Percentiles rank a stretch among this genome's conserved stretches.
phyloP scores from a whole-genome alignment of 805 yeast species.

The Scheffersomyces amazonensis region DNA sequence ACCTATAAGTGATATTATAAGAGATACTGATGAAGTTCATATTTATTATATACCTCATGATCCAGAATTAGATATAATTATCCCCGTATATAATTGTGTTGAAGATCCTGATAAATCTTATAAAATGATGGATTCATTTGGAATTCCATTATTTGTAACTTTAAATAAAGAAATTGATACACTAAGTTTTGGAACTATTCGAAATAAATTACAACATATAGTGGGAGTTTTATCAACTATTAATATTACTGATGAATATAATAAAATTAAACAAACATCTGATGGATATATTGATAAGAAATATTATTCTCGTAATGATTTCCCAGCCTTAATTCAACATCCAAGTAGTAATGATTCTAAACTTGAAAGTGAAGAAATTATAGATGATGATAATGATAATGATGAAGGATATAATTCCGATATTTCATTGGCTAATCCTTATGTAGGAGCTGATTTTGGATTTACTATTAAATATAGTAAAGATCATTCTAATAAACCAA shows the following conservation, averaged over 20 bases:
- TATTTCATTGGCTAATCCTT: conserved; percentile 52
- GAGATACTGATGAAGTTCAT: conserved; percentile 58
- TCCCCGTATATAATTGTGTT: conserved; percentile 57
- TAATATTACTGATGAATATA: conserved; percentile 20
- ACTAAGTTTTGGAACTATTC: conserved; percentile 55
- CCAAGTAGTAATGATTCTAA: conserved; percentile 15
- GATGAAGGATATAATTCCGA: conserved; percentile 44
- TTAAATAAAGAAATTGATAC: conserved; percentile 46
- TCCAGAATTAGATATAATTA: conserved; percentile 35
- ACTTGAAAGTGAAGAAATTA: conserved; percentile 2
- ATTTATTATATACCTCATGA: conserved; percentile 58
- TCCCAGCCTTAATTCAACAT: conserved; percentile 25
- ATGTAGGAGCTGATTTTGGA: conserved; percentile 46
- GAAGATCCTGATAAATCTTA: conserved; percentile 34
- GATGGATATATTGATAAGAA: conserved; percentile 11
- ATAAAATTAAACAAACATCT: conserved; percentile 11
- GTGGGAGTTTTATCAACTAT: conserved; percentile 20
- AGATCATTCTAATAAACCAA: conserved; percentile 12
- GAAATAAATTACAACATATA: conserved; percentile 50
- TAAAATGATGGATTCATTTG: conserved; percentile 52
- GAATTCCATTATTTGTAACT: conserved; percentile 72
- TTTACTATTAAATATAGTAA: conserved; percentile 45
- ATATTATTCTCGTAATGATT: conserved; percentile 24
- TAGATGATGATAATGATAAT: conserved; percentile 11
- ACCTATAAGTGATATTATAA: conserved; percentile 67